Evolutionary conservation across 352 stramenopile genomes (phyloP).

Genomic region (Globisporangium spiculum): DNA sequence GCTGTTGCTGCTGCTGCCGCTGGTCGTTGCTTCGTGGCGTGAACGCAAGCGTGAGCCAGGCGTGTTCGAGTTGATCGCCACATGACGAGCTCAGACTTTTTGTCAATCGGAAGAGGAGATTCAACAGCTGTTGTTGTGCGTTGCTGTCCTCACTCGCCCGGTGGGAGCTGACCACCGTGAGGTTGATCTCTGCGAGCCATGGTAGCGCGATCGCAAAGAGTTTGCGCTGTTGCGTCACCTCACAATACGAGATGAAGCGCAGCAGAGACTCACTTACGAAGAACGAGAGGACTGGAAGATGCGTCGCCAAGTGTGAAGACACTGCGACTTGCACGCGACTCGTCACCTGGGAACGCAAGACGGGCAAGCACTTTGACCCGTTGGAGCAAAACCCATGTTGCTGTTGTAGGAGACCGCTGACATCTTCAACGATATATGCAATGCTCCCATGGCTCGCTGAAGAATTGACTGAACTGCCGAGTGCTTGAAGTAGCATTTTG

Average conservation of each 20-base stretch:
- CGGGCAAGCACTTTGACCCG: slow-evolving; percentile 6
- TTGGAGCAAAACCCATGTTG: slow-evolving; percentile 3
- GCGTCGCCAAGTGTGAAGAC: slow-evolving; percentile 30
- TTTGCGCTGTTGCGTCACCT: slow-evolving; percentile 40
- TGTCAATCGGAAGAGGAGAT: slow-evolving; percentile 55
- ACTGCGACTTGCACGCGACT: slow-evolving; percentile 32
- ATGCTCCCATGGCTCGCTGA: background rate
- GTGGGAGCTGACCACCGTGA: slow-evolving; percentile 6
- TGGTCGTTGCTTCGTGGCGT: slow-evolving; percentile 13
- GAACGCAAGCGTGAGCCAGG: slow-evolving; percentile 62
- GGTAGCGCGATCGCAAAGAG: slow-evolving; percentile 49
- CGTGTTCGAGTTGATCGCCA: slow-evolving; percentile 55
- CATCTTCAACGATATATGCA: background rate
- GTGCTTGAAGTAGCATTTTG: slow-evolving; percentile 18
- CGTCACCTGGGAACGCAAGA: slow-evolving; percentile 22
- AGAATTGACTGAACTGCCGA: slow-evolving; percentile 1
- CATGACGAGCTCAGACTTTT: slow-evolving; percentile 34
- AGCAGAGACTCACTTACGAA: slow-evolving; percentile 43
- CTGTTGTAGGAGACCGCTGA: background rate
- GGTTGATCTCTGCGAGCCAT: slow-evolving; percentile 47
- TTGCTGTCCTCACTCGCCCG: slow-evolving; percentile 2
- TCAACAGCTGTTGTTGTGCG: slow-evolving; percentile 29
- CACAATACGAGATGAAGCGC: slow-evolving; percentile 34
- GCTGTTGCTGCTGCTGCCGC: background rate
- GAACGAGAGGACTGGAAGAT: slow-evolving; percentile 29